These are phyloP conservation scores for Epichloe bromicola DNA, from an alignment of 2,329 filamentous ascomycete species.

Conservation along the genomic window DNA sequence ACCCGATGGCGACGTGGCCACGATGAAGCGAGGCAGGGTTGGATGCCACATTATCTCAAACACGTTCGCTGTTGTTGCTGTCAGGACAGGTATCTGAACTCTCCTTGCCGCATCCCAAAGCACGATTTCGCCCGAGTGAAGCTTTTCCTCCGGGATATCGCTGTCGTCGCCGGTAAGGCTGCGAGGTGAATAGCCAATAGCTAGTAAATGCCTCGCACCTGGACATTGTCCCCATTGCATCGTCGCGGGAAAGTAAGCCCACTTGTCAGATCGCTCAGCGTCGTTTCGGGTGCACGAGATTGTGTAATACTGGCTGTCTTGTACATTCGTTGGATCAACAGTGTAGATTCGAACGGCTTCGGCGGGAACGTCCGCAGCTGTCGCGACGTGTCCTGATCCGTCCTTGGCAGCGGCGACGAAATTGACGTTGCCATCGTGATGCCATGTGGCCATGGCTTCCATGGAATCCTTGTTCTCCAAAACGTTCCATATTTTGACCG, in stretches of 20 bases:
- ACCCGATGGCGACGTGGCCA: conserved; percentile 41
- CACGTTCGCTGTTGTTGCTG: conserved; percentile 43
- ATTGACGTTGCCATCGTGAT: conserved; percentile 45
- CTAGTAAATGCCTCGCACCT: conserved; percentile 35
- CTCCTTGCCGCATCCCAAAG: conserved; percentile 40
- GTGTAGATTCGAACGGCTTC: conserved; percentile 46
- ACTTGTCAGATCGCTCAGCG: conserved; percentile 29
- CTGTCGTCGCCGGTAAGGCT: conserved; percentile 37
- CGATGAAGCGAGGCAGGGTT: conserved; percentile 36
- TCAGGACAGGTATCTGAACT: conserved; percentile 32
- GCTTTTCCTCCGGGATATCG: conserved; percentile 45
- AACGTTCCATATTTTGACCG: conserved; percentile 46
- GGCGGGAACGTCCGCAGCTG: conserved; percentile 41
- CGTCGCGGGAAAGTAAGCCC: conserved; percentile 51
- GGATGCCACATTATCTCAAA: conserved; percentile 56
- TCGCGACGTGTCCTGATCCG: conserved; percentile 37
- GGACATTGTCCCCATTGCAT: conserved; percentile 45
- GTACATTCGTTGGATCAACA: conserved; percentile 24
- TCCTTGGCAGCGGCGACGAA: conserved; percentile 44
- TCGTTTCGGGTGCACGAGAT: conserved; percentile 29
- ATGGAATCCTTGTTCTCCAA: conserved; percentile 26
- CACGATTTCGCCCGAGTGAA: conserved; percentile 45
- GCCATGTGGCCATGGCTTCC: conserved; percentile 34
- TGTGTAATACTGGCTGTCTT: conserved; percentile 21
- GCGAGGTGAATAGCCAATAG: conserved; percentile 51